Evolutionary conservation across 169 alveolate genomes (phyloP).

Genomic region (Plasmodium falciparum): DNA sequence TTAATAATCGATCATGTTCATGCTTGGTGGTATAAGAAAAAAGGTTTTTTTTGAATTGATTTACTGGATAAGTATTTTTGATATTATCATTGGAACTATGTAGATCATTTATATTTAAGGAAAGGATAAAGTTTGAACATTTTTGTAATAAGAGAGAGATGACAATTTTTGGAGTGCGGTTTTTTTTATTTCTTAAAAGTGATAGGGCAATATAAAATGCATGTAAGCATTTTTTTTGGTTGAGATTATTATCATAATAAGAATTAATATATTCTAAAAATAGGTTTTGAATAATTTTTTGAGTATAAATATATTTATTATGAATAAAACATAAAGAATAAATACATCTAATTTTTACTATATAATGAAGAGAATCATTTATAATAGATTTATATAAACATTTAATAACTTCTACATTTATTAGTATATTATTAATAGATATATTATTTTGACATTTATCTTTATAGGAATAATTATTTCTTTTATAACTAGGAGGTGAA

Average conservation of each 20-base stretch:
- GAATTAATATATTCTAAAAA: conserved; percentile 30
- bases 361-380: conserved; percentile 36
- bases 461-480: conserved; percentile 18
- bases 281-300: conserved; percentile 53
- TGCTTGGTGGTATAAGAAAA: neutral
- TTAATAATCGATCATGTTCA: too few relatives aligned
- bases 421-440: conserved; percentile 45
- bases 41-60: neutral
- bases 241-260: conserved; percentile 36
- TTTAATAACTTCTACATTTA: conserved; percentile 69
- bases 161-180: conserved; percentile 58
- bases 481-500: conserved; percentile 12
- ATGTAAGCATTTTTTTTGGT: conserved; percentile 61
- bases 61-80: neutral
- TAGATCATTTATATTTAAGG: conserved; percentile 30
- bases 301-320: conserved; percentile 59
- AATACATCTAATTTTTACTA: conserved; percentile 68
- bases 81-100: neutral
- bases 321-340: conserved; percentile 73
- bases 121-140: conserved; percentile 38
- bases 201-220: conserved; percentile 69
- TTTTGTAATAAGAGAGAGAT: conserved; percentile 17
- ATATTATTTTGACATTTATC: conserved; percentile 24
- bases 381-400: conserved; percentile 36
- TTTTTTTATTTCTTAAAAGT: conserved; percentile 70